A percentile compares a stretch with the other conserved stretches of the same genome.
Evolutionary conservation across 371 early-diverging fungal genomes (phyloP).

Genomic region (Lichtheimia ramosa): DNA sequence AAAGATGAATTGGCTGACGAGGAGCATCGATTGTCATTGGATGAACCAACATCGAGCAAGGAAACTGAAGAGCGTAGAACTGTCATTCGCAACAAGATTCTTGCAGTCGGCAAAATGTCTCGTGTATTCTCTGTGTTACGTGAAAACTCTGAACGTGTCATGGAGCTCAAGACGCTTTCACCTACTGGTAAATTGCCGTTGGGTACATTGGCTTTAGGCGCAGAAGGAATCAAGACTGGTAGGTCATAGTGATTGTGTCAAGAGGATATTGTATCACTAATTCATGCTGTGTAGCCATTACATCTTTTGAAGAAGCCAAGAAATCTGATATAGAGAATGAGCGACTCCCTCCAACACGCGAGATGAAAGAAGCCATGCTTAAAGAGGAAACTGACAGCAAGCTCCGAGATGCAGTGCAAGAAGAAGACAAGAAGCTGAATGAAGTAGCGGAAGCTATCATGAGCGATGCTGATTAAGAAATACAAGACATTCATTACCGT

Average conservation of each 20-base stretch:
- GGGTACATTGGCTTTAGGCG: conserved; percentile 86
- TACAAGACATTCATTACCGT: background rate
- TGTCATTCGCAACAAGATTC: conserved; percentile 87
- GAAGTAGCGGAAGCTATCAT: conserved; percentile 50
- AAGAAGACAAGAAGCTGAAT: conserved; percentile 41
- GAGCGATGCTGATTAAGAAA: conserved; percentile 34
- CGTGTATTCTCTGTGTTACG: conserved; percentile 87
- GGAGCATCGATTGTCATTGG: conserved; percentile 26
- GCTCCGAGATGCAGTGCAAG: conserved; percentile 49
- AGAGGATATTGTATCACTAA: background rate
- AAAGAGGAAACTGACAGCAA: conserved; percentile 54
- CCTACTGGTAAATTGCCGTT: conserved; percentile 80
- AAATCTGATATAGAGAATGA: conserved; percentile 90
- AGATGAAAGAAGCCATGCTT: conserved; percentile 22
- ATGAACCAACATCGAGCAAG: conserved; percentile 8
- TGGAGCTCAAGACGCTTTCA: conserved; percentile 88
- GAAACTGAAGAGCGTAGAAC: conserved; percentile 69
- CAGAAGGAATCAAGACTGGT: conserved; percentile 87
- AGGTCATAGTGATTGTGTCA: background rate
- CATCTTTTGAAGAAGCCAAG: conserved; percentile 90
- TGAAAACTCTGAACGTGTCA: conserved; percentile 87
- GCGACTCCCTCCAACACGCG: conserved; percentile 77
- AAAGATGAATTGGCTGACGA: conserved; percentile 71
- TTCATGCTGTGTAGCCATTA: conserved; percentile 59
- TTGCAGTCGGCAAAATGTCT: conserved; percentile 90